Conservation (phyloP, 176 grass and related monocot species). For the Miscanthus lutarioriparius region DNA sequence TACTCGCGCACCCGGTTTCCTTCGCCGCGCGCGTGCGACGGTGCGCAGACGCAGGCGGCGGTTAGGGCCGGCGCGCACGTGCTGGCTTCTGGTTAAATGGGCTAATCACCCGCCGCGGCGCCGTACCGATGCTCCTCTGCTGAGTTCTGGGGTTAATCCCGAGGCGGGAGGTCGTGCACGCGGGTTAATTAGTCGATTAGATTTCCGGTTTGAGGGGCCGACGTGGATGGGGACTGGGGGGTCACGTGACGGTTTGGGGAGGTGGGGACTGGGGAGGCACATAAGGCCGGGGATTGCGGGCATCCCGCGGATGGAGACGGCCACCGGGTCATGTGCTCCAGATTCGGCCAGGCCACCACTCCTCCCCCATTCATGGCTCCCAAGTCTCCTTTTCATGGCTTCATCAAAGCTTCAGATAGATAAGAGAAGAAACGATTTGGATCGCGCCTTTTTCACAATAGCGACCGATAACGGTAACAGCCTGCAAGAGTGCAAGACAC, state of each 20-base stretch:
- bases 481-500: too few relatives aligned
- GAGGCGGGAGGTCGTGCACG: slow-evolving; percentile 9
- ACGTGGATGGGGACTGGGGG: not conserved
- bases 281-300: slow-evolving; percentile 71
- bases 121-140: slow-evolving; percentile 1
- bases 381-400: not conserved
- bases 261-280: slow-evolving; percentile 18
- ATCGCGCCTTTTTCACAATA: not conserved
- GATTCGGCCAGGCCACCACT: slow-evolving; percentile 48
- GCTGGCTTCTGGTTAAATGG: not conserved
- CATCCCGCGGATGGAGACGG: slow-evolving; percentile 51
- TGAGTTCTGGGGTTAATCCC: slow-evolving; percentile 2
- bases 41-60: not conserved
- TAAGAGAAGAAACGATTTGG: not conserved
- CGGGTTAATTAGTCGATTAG: not conserved
- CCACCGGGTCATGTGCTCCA: slow-evolving; percentile 48
- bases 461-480: not conserved
- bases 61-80: slow-evolving; percentile 38
- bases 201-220: not conserved
- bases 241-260: slow-evolving; percentile 46
- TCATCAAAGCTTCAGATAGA: not conserved
- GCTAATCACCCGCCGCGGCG: not conserved
- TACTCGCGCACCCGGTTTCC: not conserved
- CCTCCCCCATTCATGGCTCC: not conserved
- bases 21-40: not conserved